Evolutionary conservation across 257 asterid genomes (phyloP).

Genomic region (Petunia axillaris): DNA sequence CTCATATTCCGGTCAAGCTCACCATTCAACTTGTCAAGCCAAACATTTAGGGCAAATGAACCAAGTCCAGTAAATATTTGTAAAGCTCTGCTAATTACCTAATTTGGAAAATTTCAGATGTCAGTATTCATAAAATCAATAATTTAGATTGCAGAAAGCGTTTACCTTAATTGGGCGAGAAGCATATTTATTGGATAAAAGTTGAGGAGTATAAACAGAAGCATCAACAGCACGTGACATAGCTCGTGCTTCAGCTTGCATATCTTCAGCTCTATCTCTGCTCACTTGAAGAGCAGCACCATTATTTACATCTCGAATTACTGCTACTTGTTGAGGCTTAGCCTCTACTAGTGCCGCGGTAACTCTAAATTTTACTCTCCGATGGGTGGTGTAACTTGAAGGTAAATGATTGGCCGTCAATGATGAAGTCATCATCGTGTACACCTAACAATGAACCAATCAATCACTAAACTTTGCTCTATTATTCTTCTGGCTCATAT

Average conservation of each 20-base stretch:
- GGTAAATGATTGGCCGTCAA: slow-evolving; percentile 20
- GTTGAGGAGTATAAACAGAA: slow-evolving; percentile 67
- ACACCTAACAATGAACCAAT: too few relatives aligned
- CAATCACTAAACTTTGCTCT: neutral
- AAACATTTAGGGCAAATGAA: slow-evolving; percentile 68
- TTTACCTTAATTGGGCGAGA: slow-evolving; percentile 72
- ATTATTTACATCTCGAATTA: slow-evolving; percentile 42
- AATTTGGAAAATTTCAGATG: neutral
- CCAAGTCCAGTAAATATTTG: slow-evolving; percentile 74
- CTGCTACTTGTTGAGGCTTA: slow-evolving; percentile 56
- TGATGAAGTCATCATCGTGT: slow-evolving; percentile 20
- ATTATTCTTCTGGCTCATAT: slow-evolving; percentile 22
- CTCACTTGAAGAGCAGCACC: slow-evolving; percentile 29
- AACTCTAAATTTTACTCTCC: slow-evolving; percentile 31
- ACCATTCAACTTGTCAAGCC: slow-evolving; percentile 73
- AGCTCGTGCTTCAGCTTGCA: slow-evolving; percentile 94
- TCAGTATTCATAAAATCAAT: neutral
- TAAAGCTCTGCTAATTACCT: slow-evolving; percentile 64
- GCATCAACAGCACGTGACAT: slow-evolving; percentile 89
- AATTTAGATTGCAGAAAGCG: neutral
- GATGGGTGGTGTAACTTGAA: neutral
- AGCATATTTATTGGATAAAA: slow-evolving; percentile 60
- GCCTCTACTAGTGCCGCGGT: slow-evolving; percentile 76
- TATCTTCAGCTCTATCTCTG: slow-evolving; percentile 86
- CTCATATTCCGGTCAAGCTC: slow-evolving; percentile 61